phyloP scores from a whole-genome alignment of 257 asterid genomes.

The Anisodus tanguticus region DNA sequence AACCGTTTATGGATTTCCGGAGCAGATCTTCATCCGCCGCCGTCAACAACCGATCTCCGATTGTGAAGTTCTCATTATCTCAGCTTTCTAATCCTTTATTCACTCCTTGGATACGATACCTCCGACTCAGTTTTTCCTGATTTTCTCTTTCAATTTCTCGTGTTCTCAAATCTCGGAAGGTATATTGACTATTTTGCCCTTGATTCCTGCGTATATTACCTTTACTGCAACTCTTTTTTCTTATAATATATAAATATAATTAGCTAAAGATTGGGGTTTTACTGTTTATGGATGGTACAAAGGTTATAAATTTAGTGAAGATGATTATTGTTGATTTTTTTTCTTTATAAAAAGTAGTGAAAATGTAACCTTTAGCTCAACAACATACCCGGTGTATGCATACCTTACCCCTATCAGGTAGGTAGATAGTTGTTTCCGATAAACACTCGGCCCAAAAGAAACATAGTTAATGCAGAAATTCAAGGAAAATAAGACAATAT shows the following conservation, averaged over 20 bases:
- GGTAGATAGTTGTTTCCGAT: no score
- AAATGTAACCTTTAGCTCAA: no score
- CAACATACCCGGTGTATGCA: no score
- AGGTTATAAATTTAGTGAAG: background rate
- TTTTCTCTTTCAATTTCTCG: slow-evolving; percentile 5
- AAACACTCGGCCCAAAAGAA: no score
- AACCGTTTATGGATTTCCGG: slow-evolving; percentile 56
- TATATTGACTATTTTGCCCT: background rate
- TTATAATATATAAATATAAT: no score
- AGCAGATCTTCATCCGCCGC: slow-evolving; percentile 31
- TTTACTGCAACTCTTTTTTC: no score
- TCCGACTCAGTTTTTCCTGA: slow-evolving; percentile 52
- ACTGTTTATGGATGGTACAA: background rate
- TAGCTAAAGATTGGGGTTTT: background rate
- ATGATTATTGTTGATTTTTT: background rate
- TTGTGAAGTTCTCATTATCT: slow-evolving; percentile 30
- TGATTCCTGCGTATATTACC: background rate
- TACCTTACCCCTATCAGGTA: no score
- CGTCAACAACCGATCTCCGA: slow-evolving; percentile 25
- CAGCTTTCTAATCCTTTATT: slow-evolving; percentile 33
- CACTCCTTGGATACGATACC: slow-evolving; percentile 48
- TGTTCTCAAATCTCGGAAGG: background rate
- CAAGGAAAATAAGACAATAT: no score
- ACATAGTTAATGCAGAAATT: no score
- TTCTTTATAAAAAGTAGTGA: no score